Evolutionary conservation across 495 filamentous ascomycete species (phyloP).

Genomic region (Penicillium longicatenatum): DNA sequence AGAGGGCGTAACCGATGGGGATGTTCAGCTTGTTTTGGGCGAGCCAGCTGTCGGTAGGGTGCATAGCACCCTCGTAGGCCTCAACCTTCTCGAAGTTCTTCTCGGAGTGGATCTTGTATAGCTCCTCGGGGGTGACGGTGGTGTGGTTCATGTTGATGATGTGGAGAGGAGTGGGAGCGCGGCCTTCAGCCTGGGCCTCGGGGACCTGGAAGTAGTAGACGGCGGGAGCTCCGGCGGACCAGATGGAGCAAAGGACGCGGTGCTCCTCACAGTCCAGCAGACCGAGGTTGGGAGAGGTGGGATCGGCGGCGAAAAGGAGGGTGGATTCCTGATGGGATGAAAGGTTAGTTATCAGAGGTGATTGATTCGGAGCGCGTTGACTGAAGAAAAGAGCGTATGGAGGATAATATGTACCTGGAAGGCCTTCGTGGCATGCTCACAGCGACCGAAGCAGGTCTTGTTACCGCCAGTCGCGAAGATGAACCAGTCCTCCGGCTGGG

Average conservation of each 20-base stretch:
- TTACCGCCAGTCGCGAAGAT: conserved; percentile 81
- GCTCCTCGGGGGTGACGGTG: conserved; percentile 60
- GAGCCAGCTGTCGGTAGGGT: conserved; percentile 77
- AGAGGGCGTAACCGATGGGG: conserved; percentile 71
- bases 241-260: conserved; percentile 77
- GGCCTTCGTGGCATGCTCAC: conserved; percentile 51
- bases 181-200: conserved; percentile 48
- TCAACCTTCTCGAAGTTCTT: conserved; percentile 57
- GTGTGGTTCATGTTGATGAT: conserved; percentile 65
- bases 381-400: background rate
- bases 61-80: conserved; percentile 71
- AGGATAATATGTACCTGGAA: conserved; percentile 51
- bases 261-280: conserved; percentile 78
- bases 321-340: conserved; percentile 59
- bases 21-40: conserved; percentile 64
- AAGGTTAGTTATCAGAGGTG: background rate
- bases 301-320: conserved; percentile 62
- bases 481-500: conserved; percentile 75
- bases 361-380: background rate
- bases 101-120: conserved; percentile 64
- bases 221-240: conserved; percentile 70
- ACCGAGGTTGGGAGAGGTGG: conserved; percentile 69
- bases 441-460: conserved; percentile 79
- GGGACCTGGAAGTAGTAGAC: conserved; percentile 76
- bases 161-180: conserved; percentile 50